Conservation (phyloP, 2,329 filamentous ascomycete genomes). For the Aspergillus calidoustus region DNA sequence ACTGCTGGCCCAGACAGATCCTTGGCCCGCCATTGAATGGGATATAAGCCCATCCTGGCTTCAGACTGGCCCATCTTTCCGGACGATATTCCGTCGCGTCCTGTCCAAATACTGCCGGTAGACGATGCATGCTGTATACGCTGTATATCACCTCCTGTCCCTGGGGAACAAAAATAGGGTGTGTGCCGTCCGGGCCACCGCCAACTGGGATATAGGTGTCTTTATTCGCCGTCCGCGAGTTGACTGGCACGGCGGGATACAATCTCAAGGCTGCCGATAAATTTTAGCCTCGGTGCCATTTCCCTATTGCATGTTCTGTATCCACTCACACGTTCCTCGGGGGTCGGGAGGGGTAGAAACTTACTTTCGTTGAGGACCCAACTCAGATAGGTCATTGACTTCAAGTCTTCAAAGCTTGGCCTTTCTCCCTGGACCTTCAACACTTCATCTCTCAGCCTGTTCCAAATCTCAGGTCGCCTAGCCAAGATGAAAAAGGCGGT, state of each 20-base stretch:
- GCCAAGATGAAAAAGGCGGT: slow-evolving; percentile 35
- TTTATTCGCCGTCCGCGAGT: slow-evolving; percentile 43
- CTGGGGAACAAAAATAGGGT: slow-evolving; percentile 69
- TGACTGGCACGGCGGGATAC: slow-evolving; percentile 53
- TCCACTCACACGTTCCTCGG: too few relatives aligned
- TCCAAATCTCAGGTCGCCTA: slow-evolving; percentile 22
- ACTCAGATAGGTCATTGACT: too few relatives aligned
- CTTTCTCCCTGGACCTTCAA: too few relatives aligned
- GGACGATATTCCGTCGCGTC: slow-evolving; percentile 63
- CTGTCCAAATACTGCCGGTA: slow-evolving; percentile 54
- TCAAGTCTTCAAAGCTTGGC: too few relatives aligned
- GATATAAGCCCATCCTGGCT: slow-evolving; percentile 69
- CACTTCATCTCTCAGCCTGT: slow-evolving; percentile 7
- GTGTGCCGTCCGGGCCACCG: slow-evolving; percentile 63
- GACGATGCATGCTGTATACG: slow-evolving; percentile 73
- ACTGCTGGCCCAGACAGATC: slow-evolving; percentile 66
- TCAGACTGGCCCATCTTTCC: slow-evolving; percentile 71
- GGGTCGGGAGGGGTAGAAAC: too few relatives aligned
- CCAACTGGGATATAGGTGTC: slow-evolving; percentile 54
- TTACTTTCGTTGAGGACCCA: too few relatives aligned
- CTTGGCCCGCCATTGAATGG: slow-evolving; percentile 76
- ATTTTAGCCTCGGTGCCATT: too few relatives aligned
- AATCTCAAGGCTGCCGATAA: slow-evolving; percentile 40
- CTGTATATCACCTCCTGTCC: slow-evolving; percentile 70
- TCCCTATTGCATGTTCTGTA: too few relatives aligned